Evolutionary conservation across 352 stramenopile species (phyloP).

Genomic region (Vaucheria bursata): DNA sequence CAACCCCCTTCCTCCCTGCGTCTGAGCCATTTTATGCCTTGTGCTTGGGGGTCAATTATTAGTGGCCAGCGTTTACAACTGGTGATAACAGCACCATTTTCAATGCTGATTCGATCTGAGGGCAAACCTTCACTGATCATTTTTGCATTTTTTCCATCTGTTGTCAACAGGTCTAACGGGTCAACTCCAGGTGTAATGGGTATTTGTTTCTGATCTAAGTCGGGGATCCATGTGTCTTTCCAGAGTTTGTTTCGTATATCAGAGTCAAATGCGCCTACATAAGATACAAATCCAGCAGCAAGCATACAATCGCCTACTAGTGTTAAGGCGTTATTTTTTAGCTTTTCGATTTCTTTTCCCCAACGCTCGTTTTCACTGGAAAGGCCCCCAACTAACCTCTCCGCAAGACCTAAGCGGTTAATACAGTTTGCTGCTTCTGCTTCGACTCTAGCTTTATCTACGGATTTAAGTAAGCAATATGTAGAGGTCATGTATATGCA

Average conservation of each 20-base stretch:
- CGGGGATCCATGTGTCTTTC: constrained; percentile 69
- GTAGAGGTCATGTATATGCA: no score
- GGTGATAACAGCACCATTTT: constrained; percentile 93
- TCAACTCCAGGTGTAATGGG: constrained; percentile 87
- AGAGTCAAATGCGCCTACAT: constrained; percentile 93
- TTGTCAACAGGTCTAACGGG: constrained; percentile 86
- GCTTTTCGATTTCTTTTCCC: constrained; percentile 88
- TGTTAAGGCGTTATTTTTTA: constrained; percentile 84
- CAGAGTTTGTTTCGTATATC: constrained; percentile 68
- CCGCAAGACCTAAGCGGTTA: constrained; percentile 77
- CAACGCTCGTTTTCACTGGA: constrained; percentile 91
- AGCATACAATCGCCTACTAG: constrained; percentile 92
- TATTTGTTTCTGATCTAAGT: constrained; percentile 78
- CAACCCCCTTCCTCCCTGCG: constrained; percentile 78
- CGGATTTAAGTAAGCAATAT: no score
- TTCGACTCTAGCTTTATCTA: constrained; percentile 91
- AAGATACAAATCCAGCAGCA: constrained; percentile 90
- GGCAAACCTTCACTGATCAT: constrained; percentile 94
- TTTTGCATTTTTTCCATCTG: constrained; percentile 87
- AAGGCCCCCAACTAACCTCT: constrained; percentile 87
- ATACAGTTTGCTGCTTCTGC: constrained; percentile 82
- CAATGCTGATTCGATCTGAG: constrained; percentile 90
- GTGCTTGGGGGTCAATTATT: constrained; percentile 76
- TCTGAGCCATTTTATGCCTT: constrained; percentile 95
- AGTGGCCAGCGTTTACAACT: constrained; percentile 88